These are phyloP conservation scores for Oryza glumipatula DNA, from an alignment of 176 grass and related monocot species.

Conservation along the genomic window DNA sequence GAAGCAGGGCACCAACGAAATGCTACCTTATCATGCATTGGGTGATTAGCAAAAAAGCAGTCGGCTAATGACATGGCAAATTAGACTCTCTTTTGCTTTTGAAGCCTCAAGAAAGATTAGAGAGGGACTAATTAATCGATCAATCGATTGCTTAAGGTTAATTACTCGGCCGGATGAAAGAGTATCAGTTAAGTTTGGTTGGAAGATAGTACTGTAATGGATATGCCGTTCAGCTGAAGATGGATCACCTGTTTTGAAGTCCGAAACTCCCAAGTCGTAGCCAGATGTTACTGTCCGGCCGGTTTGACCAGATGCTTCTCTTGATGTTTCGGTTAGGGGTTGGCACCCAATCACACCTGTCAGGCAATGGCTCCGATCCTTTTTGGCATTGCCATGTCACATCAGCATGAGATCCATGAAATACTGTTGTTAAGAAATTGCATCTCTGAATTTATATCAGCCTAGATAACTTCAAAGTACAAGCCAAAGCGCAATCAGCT, in stretches of 20 bases:
- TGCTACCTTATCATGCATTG: background rate
- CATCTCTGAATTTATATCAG: background rate
- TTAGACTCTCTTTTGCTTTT: background rate
- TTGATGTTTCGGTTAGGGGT: background rate
- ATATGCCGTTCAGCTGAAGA: background rate
- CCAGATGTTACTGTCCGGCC: background rate
- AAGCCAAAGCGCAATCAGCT: too few relatives aligned
- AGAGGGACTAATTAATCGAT: background rate
- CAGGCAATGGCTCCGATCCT: background rate
- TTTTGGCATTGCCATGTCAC: background rate
- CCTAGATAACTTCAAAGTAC: background rate
- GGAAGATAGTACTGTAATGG: background rate
- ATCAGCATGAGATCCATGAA: background rate
- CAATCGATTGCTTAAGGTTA: background rate
- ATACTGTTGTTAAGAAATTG: too few relatives aligned
- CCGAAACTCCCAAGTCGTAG: background rate
- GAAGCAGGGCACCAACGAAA: background rate
- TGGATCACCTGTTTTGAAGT: background rate
- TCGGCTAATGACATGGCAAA: background rate
- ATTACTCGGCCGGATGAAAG: background rate
- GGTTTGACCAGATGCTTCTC: conserved; percentile 10
- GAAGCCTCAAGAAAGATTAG: background rate
- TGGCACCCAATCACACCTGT: conserved; percentile 8
- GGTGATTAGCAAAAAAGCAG: conserved; percentile 12
- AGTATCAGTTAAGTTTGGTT: background rate